Percentiles rank a stretch among this genome's conserved stretches.
Conservation (phyloP, 2,329 filamentous ascomycete genomes). For the Gaeumannomyces tritici region DNA sequence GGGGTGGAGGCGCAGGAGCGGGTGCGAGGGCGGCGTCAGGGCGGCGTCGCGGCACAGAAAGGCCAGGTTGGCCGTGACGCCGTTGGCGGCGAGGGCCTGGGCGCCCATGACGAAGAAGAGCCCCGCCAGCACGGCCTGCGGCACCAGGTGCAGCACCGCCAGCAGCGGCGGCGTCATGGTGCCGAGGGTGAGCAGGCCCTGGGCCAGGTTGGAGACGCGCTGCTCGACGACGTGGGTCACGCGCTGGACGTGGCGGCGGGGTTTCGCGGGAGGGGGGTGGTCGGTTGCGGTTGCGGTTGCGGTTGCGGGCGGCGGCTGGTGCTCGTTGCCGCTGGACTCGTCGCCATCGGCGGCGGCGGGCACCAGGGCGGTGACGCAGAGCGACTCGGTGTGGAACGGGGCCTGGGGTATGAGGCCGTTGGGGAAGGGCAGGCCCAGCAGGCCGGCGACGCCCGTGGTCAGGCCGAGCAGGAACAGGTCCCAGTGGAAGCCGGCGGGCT, state of each 20-base stretch:
- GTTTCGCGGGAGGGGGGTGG: conserved; percentile 34
- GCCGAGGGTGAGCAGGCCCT: conserved; percentile 67
- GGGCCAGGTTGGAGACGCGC: conserved; percentile 66
- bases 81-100: conserved; percentile 67
- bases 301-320: conserved; percentile 25
- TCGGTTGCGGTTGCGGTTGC: too few relatives aligned
- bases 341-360: conserved; percentile 41
- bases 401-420: conserved; percentile 75
- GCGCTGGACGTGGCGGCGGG: conserved; percentile 39
- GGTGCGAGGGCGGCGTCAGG: conserved; percentile 50
- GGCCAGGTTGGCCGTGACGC: conserved; percentile 65
- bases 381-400: conserved; percentile 70
- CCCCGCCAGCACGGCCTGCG: conserved; percentile 69
- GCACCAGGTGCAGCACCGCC: conserved; percentile 65
- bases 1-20: conserved; percentile 52
- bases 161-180: conserved; percentile 72
- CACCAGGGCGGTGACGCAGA: conserved; percentile 58
- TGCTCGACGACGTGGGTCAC: conserved; percentile 65
- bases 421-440: conserved; percentile 70
- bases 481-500: conserved; percentile 80
- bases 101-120: conserved; percentile 81
- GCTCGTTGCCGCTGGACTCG: conserved; percentile 17
- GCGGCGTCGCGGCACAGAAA: conserved; percentile 57
- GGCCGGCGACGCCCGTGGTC: conserved; percentile 65
- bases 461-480: conserved; percentile 72